These are phyloP conservation scores for Cyathus striatus DNA, from an alignment of 768 basidiomycete species.

Conservation along the genomic window DNA sequence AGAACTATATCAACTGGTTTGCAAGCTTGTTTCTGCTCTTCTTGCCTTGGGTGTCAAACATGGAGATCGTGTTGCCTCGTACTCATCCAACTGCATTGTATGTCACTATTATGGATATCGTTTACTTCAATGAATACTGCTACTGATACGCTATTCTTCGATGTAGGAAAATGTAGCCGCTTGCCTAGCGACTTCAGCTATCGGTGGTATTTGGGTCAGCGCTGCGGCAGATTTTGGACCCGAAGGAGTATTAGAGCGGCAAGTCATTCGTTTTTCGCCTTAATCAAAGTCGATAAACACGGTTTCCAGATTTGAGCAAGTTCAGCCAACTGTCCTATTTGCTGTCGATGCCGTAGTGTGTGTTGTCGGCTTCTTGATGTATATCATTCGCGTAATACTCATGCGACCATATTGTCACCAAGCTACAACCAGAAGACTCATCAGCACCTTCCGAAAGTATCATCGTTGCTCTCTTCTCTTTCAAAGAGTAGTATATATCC, in stretches of 20 bases:
- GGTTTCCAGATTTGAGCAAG: slow-evolving; percentile 70
- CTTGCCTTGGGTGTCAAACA: slow-evolving; percentile 45
- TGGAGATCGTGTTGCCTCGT: slow-evolving; percentile 73
- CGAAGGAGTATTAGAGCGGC: slow-evolving; percentile 72
- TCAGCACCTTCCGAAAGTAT: slow-evolving; percentile 59
- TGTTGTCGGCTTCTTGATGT: slow-evolving; percentile 18
- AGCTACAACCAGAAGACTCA: slow-evolving; percentile 74
- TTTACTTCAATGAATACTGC: too few species aligned
- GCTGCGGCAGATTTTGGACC: slow-evolving; percentile 83
- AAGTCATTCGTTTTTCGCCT: too few species aligned
- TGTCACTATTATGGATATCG: too few species aligned
- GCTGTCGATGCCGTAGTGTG: slow-evolving; percentile 70
- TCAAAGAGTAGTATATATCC: slow-evolving; percentile 29
- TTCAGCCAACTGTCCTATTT: slow-evolving; percentile 68
- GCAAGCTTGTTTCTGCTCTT: slow-evolving; percentile 53
- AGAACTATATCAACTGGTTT: slow-evolving; percentile 52
- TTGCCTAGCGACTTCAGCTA: slow-evolving; percentile 62
- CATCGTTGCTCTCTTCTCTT: slow-evolving; percentile 51
- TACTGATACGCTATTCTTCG: slow-evolving; percentile 6
- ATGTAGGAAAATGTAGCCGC: slow-evolving; percentile 62
- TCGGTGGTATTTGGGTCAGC: slow-evolving; percentile 81
- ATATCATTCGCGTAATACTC: not conserved
- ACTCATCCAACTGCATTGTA: slow-evolving; percentile 76
- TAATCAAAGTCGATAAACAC: too few species aligned
- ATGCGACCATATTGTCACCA: not conserved